Base-by-base conservation (phyloP, 352 stramenopile genomes). In the Phytophthora pini region DNA sequence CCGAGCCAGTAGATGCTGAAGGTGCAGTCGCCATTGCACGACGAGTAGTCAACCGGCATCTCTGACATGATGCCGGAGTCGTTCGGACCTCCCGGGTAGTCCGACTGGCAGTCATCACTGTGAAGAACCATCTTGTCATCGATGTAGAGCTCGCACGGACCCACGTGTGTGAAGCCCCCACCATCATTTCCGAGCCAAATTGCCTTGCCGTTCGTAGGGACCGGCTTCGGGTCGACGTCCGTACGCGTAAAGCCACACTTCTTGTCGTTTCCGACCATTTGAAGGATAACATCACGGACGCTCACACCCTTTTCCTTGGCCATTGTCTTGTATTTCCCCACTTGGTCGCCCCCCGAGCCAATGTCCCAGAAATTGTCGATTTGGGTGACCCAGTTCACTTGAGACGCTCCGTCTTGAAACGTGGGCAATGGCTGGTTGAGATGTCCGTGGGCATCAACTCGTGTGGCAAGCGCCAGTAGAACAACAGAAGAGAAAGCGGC, bases 1-100 rank as follows among this genome's bases (percentile, higher is more conserved):
- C 53, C 68, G 15, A 83, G 60, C 75, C 72, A 83, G 63, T 76
- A 83, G 50, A 79, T 78, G 1, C 49, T 70, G 15, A 82, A 54
- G 40, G 69, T 56, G 58, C 71, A 82, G 24, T 53, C 54, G 29
- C 47, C 55, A 12, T 51, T 48, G 52, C 70, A 82, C 5, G 62
- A 61, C 43, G 70, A 70, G 43, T 70, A 82, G 56, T 82, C 74
- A 1, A 82, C 62, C 1, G 61, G 54, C 53, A 73, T 46, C 12
- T 59, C 39, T 0, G 69, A 71, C 50, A 57, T 70, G 61, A 53
- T 54, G 24, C 52, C 45, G 8, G 26, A 27, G 7, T 52, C 27
- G 12, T 52, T 39, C 29, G 26, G 45, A 22, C 45, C 45, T n/a
- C 45, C 27, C 2, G 66, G 61, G 34, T 65, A 79, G 26, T 73